Conservation (phyloP, 1,139 yeast genomes). For the Kodamaea arcana region DNA sequence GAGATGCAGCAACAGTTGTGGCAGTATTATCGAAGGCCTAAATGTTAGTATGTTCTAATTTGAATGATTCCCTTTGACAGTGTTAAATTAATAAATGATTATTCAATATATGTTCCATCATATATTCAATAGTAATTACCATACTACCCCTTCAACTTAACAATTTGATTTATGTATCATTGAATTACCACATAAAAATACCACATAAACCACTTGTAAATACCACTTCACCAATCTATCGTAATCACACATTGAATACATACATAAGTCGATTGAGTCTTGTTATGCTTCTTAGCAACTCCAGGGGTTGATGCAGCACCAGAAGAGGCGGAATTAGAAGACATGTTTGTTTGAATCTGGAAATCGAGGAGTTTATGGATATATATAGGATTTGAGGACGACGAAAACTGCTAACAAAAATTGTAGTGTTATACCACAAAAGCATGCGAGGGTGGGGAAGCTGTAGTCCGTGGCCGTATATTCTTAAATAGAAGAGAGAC, state of each 20-base stretch:
- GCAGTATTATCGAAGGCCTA: constrained; percentile 94
- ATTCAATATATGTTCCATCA: too few relatives aligned
- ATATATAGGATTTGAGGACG: neutral
- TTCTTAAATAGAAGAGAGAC: too few relatives aligned
- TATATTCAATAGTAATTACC: too few relatives aligned
- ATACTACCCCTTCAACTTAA: too few relatives aligned
- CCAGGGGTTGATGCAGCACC: constrained; percentile 5
- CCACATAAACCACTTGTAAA: too few relatives aligned
- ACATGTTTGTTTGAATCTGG: constrained; percentile 1
- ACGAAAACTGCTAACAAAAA: neutral
- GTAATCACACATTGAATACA: constrained; percentile 17
- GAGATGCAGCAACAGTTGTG: constrained; percentile 93
- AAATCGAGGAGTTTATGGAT: neutral
- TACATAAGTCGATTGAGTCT: constrained; percentile 69
- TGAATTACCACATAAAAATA: too few relatives aligned
- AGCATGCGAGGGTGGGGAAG: neutral
- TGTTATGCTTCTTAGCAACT: constrained; percentile 57
- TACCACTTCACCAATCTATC: too few relatives aligned
- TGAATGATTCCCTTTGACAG: too few relatives aligned
- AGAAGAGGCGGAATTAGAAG: constrained; percentile 4
- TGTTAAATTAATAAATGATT: too few relatives aligned
- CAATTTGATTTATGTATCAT: too few relatives aligned
- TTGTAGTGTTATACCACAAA: neutral
- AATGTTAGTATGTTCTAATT: neutral
- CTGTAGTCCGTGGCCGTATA: neutral